A percentile compares a stretch with the other conserved stretches of the same genome.
phyloP scores from a whole-genome alignment of 2,329 filamentous ascomycete species.

The Thermoascus crustaceus region DNA sequence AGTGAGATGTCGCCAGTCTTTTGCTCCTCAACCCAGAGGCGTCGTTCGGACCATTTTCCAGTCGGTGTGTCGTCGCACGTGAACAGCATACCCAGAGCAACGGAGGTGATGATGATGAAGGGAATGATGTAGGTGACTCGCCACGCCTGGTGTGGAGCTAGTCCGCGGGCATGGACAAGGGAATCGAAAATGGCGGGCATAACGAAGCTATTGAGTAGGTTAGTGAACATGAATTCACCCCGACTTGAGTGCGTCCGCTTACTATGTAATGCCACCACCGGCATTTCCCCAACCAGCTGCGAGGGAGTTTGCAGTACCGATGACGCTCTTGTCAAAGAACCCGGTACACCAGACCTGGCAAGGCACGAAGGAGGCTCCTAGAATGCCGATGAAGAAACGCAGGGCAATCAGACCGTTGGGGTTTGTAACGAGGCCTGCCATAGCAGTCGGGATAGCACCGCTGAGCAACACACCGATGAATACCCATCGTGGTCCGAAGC shows the following conservation, averaged over 20 bases:
- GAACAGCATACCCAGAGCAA: slow-evolving; percentile 61
- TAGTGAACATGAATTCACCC: too few relatives aligned
- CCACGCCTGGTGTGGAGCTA: slow-evolving; percentile 66
- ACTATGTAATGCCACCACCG: slow-evolving; percentile 80
- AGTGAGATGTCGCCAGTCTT: slow-evolving; percentile 11
- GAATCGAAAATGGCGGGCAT: slow-evolving; percentile 88
- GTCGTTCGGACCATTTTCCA: slow-evolving; percentile 70
- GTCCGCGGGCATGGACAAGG: slow-evolving; percentile 51
- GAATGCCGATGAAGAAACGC: slow-evolving; percentile 37
- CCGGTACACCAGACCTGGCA: slow-evolving; percentile 90
- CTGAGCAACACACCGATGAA: slow-evolving; percentile 70
- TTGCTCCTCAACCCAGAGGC: slow-evolving; percentile 46
- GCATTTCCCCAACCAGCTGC: slow-evolving; percentile 80
- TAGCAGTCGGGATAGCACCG: slow-evolving; percentile 71
- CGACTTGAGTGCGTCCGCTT: slow-evolving; percentile 7
- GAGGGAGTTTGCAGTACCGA: slow-evolving; percentile 79
- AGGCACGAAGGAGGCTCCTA: slow-evolving; percentile 38
- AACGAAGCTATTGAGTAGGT: slow-evolving; percentile 50
- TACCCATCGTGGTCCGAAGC: slow-evolving; percentile 69
- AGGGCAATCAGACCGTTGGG: slow-evolving; percentile 44
- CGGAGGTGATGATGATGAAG: slow-evolving; percentile 62
- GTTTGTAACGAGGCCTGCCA: slow-evolving; percentile 67
- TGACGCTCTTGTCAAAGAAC: slow-evolving; percentile 88
- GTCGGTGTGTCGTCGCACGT: slow-evolving; percentile 74
- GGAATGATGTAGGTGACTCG: slow-evolving; percentile 77